Evolutionary conservation across 2,329 filamentous ascomycete genomes (phyloP), one percentile per base, ranked within the genome.

Genomic region (Magnaporthiopsis rhizophila): DNA sequence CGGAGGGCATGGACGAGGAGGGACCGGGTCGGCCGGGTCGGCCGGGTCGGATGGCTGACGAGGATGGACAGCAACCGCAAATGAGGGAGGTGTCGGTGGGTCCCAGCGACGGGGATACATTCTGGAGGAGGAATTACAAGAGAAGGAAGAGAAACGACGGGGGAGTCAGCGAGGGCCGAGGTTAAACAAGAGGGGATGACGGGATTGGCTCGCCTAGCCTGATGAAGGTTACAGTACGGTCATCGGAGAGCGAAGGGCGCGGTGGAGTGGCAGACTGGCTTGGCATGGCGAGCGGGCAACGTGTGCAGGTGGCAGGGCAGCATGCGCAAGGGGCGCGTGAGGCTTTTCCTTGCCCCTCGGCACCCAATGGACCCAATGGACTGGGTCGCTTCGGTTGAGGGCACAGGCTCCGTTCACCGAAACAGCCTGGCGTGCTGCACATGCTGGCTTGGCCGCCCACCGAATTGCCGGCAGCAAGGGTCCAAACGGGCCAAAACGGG

Each of bases 1-100:
- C 88, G 0, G 89, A 92, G 72, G 82, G 80, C 5, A 72, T 74
- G 32, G 72, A 75, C 60, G 70, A 69, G 60, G 65, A 67, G n/a
- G 58, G 36, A 28, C 24, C 8, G 32, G 34, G 7, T 9, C 50
- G 13, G 36, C 28, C 53, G 28, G 36, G 28, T 62, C 36, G 13
- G 36, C 28, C 53, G 28, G 36, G 28, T 62, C 36, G n/a, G 58
- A 28, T 26, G 26, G 21, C 50, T 58, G 50, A 24, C 30, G 45
- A 11, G 34, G 34, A 21, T 38, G 59, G 59, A 38, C 59, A 18
- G 30, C 26, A 26, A 34, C 34, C 38, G 53, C n/a, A 13, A 21
- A 26, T 6, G 24, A 59, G 57, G 28, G 58, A 64, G 26, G 58
- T 15, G 24, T 60, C 65, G 28, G 64, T 66, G n/a, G 63, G 62